phyloP scores from a whole-genome alignment of 1,284 basidiomycete species.

The Coriolopsis trogii region DNA sequence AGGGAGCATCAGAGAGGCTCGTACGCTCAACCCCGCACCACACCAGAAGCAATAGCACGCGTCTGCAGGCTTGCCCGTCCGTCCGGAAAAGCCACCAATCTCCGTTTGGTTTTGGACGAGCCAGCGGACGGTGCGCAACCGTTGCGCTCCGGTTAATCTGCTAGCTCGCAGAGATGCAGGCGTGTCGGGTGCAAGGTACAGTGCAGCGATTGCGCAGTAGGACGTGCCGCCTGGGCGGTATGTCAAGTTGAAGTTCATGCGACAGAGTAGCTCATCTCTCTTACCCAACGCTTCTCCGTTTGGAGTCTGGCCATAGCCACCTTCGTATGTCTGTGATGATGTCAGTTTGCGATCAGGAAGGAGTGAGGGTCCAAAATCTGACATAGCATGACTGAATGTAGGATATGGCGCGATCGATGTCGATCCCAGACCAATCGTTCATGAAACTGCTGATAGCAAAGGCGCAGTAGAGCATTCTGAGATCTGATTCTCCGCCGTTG shows the following conservation, averaged over 20 bases:
- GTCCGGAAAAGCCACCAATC: slow-evolving; percentile 81
- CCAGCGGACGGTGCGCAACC: slow-evolving; percentile 71
- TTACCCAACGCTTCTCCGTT: slow-evolving; percentile 84
- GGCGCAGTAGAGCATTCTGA: slow-evolving; percentile 89
- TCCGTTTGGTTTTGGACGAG: slow-evolving; percentile 68
- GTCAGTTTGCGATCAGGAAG: background rate
- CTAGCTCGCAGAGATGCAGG: slow-evolving; percentile 26
- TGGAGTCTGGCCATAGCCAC: slow-evolving; percentile 86
- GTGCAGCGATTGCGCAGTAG: slow-evolving; percentile 85
- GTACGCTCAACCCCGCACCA: slow-evolving; percentile 74
- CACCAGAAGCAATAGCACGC: slow-evolving; percentile 98
- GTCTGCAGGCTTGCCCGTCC: slow-evolving; percentile 85
- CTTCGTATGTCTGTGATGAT: slow-evolving; percentile 81
- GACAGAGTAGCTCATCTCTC: no score
- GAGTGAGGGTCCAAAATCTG: slow-evolving; percentile 27
- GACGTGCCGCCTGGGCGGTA: slow-evolving; percentile 79
- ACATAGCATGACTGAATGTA: slow-evolving; percentile 79
- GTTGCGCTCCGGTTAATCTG: slow-evolving; percentile 46
- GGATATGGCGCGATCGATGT: slow-evolving; percentile 57
- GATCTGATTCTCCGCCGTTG: slow-evolving; percentile 66
- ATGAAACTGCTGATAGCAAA: slow-evolving; percentile 82
- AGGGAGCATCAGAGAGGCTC: slow-evolving; percentile 18
- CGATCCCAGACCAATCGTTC: slow-evolving; percentile 76
- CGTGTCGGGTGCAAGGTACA: slow-evolving; percentile 53
- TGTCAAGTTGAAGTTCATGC: background rate